Evolutionary conservation across 2,329 filamentous ascomycete genomes (phyloP).

Genomic region (Lecanicillium sp.): DNA sequence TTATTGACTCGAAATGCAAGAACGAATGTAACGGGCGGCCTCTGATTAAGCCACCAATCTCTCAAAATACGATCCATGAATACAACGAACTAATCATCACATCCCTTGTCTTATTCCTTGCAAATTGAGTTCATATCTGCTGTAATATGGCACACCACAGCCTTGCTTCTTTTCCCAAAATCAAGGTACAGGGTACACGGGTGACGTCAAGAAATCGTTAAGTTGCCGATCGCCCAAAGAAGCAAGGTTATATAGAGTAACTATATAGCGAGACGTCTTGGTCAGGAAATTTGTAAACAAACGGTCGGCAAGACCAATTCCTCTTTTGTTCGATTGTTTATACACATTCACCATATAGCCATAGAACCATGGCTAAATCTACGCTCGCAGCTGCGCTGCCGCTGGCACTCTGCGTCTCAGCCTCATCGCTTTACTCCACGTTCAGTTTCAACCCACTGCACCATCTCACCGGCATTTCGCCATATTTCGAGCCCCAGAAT

Average conservation of each 20-base stretch:
- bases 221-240: not conserved
- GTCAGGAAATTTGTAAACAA: too few species aligned
- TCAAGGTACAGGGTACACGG: constrained; percentile 4
- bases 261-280: too few species aligned
- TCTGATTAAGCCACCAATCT: too few species aligned
- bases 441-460: constrained; percentile 49
- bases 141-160: not conserved
- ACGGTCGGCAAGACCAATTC: too few species aligned
- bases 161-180: not conserved
- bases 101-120: too few species aligned
- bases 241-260: too few species aligned
- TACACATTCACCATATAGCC: too few species aligned
- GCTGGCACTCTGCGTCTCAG: constrained; percentile 14
- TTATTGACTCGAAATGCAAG: too few species aligned
- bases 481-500: constrained; percentile 51
- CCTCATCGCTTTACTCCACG: constrained; percentile 34
- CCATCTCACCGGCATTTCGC: constrained; percentile 49
- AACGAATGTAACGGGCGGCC: too few species aligned
- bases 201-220: constrained; percentile 10
- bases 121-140: not conserved
- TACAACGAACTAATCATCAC: too few species aligned
- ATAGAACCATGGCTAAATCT: constrained; percentile 1
- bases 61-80: too few species aligned
- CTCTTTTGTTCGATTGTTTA: too few species aligned
- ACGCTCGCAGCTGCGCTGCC: not conserved